These are phyloP conservation scores for Gossypium anomalum DNA, from an alignment of 345 rosid genomes.

Conservation along the genomic window DNA sequence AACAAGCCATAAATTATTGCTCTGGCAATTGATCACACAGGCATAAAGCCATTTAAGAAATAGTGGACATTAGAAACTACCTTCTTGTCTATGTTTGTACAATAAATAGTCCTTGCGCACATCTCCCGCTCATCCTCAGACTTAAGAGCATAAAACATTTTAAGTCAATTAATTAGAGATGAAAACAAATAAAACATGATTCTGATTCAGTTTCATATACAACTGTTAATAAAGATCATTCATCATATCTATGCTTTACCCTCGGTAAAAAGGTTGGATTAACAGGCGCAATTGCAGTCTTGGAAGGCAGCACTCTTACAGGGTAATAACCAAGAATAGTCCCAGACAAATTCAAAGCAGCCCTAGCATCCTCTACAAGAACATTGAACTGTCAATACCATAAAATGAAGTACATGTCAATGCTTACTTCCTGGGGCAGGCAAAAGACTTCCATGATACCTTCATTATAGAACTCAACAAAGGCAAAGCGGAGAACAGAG, in stretches of 20 bases:
- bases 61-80: conserved; percentile 27
- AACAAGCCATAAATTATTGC: conserved; percentile 14
- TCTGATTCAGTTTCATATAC: not conserved
- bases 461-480: conserved; percentile 86
- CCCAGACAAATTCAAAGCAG: conserved; percentile 84
- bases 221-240: conserved; percentile 7
- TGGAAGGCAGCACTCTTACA: conserved; percentile 89
- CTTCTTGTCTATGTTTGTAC: conserved; percentile 95
- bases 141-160: conserved; percentile 33
- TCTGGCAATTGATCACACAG: not conserved
- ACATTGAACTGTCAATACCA: conserved; percentile 23
- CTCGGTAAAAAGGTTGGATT: conserved; percentile 94
- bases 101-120: conserved; percentile 94
- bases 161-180: conserved; percentile 11
- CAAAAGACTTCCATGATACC: conserved; percentile 44
- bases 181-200: not conserved
- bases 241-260: conserved; percentile 37
- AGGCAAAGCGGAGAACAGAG: conserved; percentile 90
- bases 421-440: conserved; percentile 7
- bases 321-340: conserved; percentile 93
- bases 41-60: not conserved
- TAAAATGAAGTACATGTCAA: not conserved
- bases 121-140: conserved; percentile 96
- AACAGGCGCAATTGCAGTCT: conserved; percentile 99
- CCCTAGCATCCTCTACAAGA: conserved; percentile 72